Conservation (phyloP, 805 yeast species). For the Starmerella khaoyaiensis region DNA sequence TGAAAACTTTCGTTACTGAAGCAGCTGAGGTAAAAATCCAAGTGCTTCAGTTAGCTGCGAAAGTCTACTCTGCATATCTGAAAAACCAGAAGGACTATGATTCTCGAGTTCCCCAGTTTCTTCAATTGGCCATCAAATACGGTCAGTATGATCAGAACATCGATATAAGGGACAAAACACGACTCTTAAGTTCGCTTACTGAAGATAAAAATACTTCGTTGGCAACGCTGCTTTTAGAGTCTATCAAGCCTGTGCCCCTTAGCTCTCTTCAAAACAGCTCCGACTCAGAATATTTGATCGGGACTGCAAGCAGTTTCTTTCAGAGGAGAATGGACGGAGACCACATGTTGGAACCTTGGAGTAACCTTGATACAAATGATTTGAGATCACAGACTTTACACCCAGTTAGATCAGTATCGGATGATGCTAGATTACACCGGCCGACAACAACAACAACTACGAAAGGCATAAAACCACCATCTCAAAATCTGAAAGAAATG, state of each 20-base stretch:
- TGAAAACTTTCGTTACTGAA: conserved; percentile 40
- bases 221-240: conserved; percentile 59
- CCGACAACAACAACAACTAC: not conserved
- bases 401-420: not conserved
- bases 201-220: conserved; percentile 42
- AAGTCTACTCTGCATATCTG: conserved; percentile 46
- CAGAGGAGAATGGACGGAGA: conserved; percentile 27
- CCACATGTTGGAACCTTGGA: conserved; percentile 36
- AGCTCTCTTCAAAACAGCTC: not conserved
- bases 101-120: conserved; percentile 36
- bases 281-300: conserved; percentile 21
- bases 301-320: conserved; percentile 24
- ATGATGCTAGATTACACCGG: not conserved
- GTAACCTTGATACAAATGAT: conserved; percentile 12
- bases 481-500: conserved; percentile 30
- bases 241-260: conserved; percentile 56
- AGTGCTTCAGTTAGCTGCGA: conserved; percentile 59
- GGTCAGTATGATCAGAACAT: conserved; percentile 60
- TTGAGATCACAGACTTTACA: conserved; percentile 1
- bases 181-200: conserved; percentile 54
- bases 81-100: conserved; percentile 26
- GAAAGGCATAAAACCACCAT: not conserved
- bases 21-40: conserved; percentile 49
- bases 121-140: conserved; percentile 46
- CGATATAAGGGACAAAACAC: conserved; percentile 75